Base-by-base conservation (phyloP, 2,329 filamentous ascomycete species). In the Epichloe sp. region DNA sequence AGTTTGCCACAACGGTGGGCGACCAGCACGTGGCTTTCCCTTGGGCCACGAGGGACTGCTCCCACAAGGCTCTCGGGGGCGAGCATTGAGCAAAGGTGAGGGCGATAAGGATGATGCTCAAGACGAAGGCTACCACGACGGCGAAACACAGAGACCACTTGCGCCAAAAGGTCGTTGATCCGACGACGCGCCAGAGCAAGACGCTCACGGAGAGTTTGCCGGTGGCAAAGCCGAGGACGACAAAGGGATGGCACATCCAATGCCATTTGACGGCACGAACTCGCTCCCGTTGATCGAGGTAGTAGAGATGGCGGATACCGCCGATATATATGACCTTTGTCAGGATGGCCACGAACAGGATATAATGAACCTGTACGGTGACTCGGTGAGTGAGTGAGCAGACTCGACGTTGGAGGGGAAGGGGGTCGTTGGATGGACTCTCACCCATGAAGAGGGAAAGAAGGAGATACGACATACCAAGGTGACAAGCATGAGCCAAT, bases 401-500 rank as follows among this genome's bases (percentile, higher is more conserved):
- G 3, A 4, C 26, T 31, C 7, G 26, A 31, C 26, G 11, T 11
- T 35, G 7, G 26, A 26, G 7, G 26, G 2, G 5, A 23, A 5
- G 7, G 8, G 23, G 23, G 10, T 31, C 26, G 26, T 31, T 31
- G 26, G 8, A 31, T 10, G 8, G 26, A 10, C 31, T 34, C 23
- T 19, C 12, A 44, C 2, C 15, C 43, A 5, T 45, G 14, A 19
- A 36, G n/a, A 37, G 19, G 23, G 35, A 35, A 26, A 15, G 41
- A 37, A 3, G 4, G 8, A 31, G 17, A 40, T 6, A 36, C 8
- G 37, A 48, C 48, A 21, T 50, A 50, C 51, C 46, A 53, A 41
- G 12, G 51, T 50, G 14, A 48, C 5, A 26, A 53, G 51, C 51
- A 53, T 53, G 12, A 47, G 44, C 51, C 47, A 50, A 40, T 53